Evolutionary conservation across 1,284 basidiomycete species (phyloP).

Genomic region (Fereydounia khargensis): DNA sequence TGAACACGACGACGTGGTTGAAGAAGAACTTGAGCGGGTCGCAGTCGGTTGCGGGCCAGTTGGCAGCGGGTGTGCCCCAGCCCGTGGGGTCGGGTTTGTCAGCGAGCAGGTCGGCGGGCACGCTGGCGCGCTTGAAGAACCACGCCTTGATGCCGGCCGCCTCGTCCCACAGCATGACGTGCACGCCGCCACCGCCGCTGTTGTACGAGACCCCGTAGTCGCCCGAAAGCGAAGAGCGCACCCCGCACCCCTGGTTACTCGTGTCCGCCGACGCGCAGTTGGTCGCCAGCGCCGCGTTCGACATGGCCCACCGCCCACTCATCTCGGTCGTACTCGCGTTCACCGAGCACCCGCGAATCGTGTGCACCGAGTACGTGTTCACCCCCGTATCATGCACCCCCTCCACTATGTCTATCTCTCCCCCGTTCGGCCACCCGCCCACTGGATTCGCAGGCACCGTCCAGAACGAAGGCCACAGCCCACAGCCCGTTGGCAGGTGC

Average conservation of each 20-base stretch:
- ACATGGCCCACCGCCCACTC: conserved; percentile 15
- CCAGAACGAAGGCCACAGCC: conserved; percentile 52
- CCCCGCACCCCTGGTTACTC: conserved; percentile 68
- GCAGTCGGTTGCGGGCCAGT: conserved; percentile 60
- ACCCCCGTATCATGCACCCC: conserved; percentile 32
- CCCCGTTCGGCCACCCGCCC: conserved; percentile 43
- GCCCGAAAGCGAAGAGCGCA: conserved; percentile 59
- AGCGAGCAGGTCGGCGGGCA: conserved; percentile 60
- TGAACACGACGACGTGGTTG: conserved; percentile 37
- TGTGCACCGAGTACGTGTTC: conserved; percentile 43
- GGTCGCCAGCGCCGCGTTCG: conserved; percentile 50
- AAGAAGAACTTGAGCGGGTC: conserved; percentile 62
- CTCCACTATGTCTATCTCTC: conserved; percentile 49
- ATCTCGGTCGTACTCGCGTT: conserved; percentile 20
- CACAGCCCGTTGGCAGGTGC: conserved; percentile 41
- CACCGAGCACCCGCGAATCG: conserved; percentile 22
- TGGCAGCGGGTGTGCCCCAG: conserved; percentile 63
- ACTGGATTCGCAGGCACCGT: conserved; percentile 20
- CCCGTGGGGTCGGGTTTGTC: conserved; percentile 55
- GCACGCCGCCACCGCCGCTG: conserved; percentile 65
- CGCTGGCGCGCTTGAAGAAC: conserved; percentile 62
- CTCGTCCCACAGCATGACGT: conserved; percentile 18
- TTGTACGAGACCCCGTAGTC: conserved; percentile 67
- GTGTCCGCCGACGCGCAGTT: conserved; percentile 65
- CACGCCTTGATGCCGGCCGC: conserved; percentile 62